These are phyloP conservation scores for Termitomyces sp. DNA, from an alignment of 768 basidiomycete species.

Conservation along the genomic window DNA sequence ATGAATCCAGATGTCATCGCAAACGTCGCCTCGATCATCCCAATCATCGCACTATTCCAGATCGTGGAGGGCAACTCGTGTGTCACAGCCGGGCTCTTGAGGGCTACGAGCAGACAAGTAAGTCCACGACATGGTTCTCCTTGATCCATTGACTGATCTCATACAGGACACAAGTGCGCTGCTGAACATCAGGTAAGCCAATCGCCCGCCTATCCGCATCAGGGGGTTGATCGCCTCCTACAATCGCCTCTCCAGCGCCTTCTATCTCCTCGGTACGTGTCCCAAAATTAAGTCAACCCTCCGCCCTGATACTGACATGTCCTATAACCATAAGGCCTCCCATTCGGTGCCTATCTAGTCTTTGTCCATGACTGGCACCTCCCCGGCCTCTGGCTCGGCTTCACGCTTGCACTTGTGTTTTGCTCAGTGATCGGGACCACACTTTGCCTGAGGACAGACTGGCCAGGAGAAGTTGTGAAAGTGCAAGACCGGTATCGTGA, in stretches of 20 bases:
- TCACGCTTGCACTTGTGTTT: not conserved
- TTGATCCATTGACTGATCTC: not conserved
- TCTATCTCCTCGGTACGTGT: not conserved
- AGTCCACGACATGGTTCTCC: no score
- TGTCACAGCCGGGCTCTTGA: not conserved
- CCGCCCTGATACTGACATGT: not conserved
- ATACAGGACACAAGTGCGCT: not conserved
- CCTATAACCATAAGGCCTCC: not conserved
- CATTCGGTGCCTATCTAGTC: not conserved
- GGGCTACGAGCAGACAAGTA: not conserved
- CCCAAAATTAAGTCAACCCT: not conserved
- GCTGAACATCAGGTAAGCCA: not conserved
- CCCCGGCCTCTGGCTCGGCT: not conserved
- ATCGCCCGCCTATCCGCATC: no score
- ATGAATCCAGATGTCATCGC: not conserved
- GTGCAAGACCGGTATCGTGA: not conserved
- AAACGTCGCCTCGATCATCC: not conserved
- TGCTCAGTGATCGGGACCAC: not conserved
- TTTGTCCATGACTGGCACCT: not conserved
- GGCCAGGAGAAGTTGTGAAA: not conserved
- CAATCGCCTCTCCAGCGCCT: not conserved
- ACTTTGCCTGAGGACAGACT: not conserved
- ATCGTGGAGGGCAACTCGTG: not conserved
- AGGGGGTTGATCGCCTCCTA: no score
- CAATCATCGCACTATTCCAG: not conserved